A percentile compares a stretch with the other conserved stretches of the same genome.
Conservation (phyloP, 352 stramenopile species). For the Phytopythium montanum region DNA sequence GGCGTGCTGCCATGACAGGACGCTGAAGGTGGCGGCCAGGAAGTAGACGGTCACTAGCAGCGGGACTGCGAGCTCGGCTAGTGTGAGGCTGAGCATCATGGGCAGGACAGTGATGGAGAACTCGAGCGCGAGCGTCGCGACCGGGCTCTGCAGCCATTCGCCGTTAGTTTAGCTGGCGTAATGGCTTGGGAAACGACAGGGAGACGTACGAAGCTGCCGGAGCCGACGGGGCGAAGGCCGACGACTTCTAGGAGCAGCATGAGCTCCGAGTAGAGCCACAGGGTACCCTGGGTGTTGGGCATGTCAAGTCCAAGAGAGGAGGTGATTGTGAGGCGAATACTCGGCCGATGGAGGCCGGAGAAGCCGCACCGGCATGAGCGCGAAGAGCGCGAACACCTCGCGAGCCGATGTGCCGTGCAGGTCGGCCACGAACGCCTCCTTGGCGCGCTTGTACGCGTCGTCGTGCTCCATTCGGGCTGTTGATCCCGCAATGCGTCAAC, state of each 20-base stretch:
- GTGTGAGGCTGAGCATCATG: slow-evolving; percentile 72
- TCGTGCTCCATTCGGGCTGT: slow-evolving; percentile 33
- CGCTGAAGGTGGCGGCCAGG: slow-evolving; percentile 41
- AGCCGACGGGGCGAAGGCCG: slow-evolving; percentile 45
- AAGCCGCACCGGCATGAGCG: slow-evolving; percentile 58
- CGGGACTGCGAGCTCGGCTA: slow-evolving; percentile 50
- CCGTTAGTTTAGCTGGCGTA: neutral
- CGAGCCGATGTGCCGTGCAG: slow-evolving; percentile 61
- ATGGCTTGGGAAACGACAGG: neutral
- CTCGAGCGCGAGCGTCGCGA: slow-evolving; percentile 58
- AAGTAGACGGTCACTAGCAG: slow-evolving; percentile 58
- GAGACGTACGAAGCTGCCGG: slow-evolving; percentile 43
- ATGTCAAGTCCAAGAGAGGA: neutral
- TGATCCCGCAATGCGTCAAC: neutral
- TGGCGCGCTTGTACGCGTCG: slow-evolving; percentile 81
- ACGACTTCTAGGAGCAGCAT: slow-evolving; percentile 72
- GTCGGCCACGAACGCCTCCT: slow-evolving; percentile 76
- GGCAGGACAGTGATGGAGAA: slow-evolving; percentile 65
- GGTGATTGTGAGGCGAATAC: neutral
- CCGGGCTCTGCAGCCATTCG: slow-evolving; percentile 33
- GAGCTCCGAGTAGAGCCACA: slow-evolving; percentile 84
- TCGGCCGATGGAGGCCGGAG: neutral
- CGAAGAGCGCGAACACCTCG: slow-evolving; percentile 78
- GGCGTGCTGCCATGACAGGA: slow-evolving; percentile 68
- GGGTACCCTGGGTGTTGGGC: slow-evolving; percentile 33